Percentiles rank a stretch among this genome's conserved stretches.
These are phyloP conservation scores for Acanthamoeba healyi DNA, from an alignment of 208 protist species.

Conservation along the genomic window DNA sequence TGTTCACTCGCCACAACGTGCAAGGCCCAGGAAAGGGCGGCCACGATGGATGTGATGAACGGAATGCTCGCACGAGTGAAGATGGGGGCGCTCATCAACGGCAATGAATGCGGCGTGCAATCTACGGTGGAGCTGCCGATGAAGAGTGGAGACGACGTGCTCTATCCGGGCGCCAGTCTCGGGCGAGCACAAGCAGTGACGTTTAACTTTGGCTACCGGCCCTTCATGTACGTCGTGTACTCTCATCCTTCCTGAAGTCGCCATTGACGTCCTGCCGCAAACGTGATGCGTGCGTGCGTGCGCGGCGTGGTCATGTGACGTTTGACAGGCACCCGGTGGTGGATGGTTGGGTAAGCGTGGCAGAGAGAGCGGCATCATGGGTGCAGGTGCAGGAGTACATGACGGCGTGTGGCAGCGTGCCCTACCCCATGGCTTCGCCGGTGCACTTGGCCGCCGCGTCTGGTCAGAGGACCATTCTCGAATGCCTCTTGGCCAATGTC, in stretches of 20 bases:
- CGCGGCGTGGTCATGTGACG: too few species aligned
- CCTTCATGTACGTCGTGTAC: slow-evolving; percentile 7
- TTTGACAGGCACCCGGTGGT: too few species aligned
- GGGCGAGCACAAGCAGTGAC: neutral
- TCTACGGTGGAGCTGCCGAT: neutral
- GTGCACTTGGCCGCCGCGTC: neutral
- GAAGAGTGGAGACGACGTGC: slow-evolving; percentile 16
- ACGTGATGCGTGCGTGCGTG: too few species aligned
- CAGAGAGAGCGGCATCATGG: neutral
- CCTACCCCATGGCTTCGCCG: neutral
- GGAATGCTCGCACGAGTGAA: neutral
- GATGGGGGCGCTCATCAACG: slow-evolving; percentile 18
- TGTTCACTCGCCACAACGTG: too few species aligned
- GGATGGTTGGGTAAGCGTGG: neutral
- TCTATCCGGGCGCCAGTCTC: slow-evolving; percentile 7
- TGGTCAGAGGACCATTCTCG: neutral
- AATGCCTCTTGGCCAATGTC: neutral
- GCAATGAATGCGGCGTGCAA: slow-evolving; percentile 1
- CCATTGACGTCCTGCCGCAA: too few species aligned
- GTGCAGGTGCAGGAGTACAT: neutral
- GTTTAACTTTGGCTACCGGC: slow-evolving; percentile 29
- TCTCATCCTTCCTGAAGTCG: too few species aligned
- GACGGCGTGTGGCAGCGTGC: neutral
- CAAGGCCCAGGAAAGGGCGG: neutral
- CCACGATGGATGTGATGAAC: slow-evolving; percentile 39